Conservation (phyloP, 116 monocot species). For the Zostera marina region DNA sequence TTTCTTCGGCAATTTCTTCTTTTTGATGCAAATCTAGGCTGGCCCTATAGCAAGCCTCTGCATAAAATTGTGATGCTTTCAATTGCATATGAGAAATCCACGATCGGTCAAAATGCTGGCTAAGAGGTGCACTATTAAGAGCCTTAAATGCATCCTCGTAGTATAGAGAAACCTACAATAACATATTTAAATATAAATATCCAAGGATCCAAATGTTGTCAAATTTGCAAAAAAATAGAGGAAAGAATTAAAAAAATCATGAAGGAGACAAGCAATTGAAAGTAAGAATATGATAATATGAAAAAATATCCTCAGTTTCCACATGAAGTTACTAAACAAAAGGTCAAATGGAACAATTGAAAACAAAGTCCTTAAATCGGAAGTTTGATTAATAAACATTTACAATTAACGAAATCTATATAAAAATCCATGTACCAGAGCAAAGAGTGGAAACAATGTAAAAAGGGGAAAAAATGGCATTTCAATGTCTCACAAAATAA, state of each 20-base stretch:
- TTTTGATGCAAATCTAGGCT: conserved; percentile 62
- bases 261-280: neutral
- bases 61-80: conserved; percentile 78
- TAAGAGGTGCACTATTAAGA: conserved; percentile 43
- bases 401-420: too few relatives aligned
- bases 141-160: conserved; percentile 72
- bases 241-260: neutral
- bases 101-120: conserved; percentile 70
- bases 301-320: neutral
- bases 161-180: conserved; percentile 61
- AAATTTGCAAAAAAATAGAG: neutral
- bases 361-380: too few relatives aligned
- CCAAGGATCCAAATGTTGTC: neutral
- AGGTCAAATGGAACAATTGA: too few relatives aligned
- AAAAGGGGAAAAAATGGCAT: too few relatives aligned
- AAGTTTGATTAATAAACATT: too few relatives aligned
- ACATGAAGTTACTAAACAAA: neutral
- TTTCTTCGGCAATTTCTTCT: conserved; percentile 85
- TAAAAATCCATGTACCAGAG: too few relatives aligned
- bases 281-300: neutral
- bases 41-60: conserved; percentile 78
- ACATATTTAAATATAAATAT: neutral
- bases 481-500: neutral
- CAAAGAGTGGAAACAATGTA: too few relatives aligned
- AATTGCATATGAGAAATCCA: conserved; percentile 85